phyloP scores from a whole-genome alignment of 164 flowering plant species.

The Santalum album region DNA sequence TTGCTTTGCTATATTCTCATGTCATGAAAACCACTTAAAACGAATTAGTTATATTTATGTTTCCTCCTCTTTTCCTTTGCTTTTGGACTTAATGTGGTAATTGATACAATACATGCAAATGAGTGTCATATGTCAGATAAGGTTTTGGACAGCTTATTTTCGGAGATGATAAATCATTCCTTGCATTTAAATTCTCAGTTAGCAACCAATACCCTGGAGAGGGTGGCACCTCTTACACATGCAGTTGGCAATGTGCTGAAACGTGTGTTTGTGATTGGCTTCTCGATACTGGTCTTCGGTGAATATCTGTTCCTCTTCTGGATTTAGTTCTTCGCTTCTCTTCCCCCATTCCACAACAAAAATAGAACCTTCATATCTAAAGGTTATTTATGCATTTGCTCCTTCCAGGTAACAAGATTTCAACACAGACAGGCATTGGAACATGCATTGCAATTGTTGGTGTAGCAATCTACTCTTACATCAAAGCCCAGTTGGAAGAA shows the following conservation, averaged over 20 bases:
- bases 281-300: conserved; percentile 85
- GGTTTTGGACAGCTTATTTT: background rate
- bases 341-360: background rate
- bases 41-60: too few relatives aligned
- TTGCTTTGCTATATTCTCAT: background rate
- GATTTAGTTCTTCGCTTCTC: background rate
- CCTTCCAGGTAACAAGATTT: conserved; percentile 82
- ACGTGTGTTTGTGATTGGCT: conserved; percentile 95
- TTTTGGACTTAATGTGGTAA: too few relatives aligned
- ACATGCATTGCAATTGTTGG: conserved; percentile 88
- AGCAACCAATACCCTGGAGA: conserved; percentile 93
- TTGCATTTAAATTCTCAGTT: conserved; percentile 38
- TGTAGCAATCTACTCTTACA: conserved; percentile 77
- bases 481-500: conserved; percentile 90
- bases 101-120: too few relatives aligned
- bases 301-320: conserved; percentile 7
- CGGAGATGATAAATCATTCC: background rate
- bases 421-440: conserved; percentile 87
- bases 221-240: conserved; percentile 97
- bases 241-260: conserved; percentile 97
- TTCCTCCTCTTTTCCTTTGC: too few relatives aligned
- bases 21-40: too few relatives aligned
- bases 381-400: background rate
- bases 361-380: background rate
- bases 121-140: background rate